Base-by-base conservation (phyloP, 73 alveolate species). In the Uronychia binucleata region DNA sequence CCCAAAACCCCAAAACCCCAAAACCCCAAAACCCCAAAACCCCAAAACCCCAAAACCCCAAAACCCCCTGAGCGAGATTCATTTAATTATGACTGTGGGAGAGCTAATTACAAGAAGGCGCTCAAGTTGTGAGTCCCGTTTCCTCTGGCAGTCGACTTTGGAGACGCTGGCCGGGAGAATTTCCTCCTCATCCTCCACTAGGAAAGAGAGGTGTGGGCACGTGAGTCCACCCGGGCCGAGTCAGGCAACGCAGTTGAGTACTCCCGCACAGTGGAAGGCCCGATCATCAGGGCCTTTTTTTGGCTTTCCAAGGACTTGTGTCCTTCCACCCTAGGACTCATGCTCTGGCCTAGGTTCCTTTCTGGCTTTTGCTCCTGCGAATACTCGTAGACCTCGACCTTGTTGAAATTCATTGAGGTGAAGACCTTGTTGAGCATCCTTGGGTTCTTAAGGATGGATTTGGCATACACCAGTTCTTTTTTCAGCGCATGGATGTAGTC, bases 351-450 rank as follows among this genome's bases (percentile, higher is more conserved):
- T 46, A 19, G n/a, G 5, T 46, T 46, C 67, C 67, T 19, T 46
- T 46, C 67, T 46, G 67, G 19, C 67, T 46, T 5, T 46, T 5
- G 19, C 67, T 46, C 67, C 5, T 46, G 5, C 5, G 67, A 46
- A 30, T 75, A 75, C 30, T 28, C 28, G 30, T 75, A 75, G 27
- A 75, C 29, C 1, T 75, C 81, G 19, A 75, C 28, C 30, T 75
- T 30, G 30, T 30, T 32, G 81, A 28, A 75, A 30, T 75, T 75
- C 81, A 75, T 75, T 26, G 28, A 13, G n/a, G 46, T 75, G 58
- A 75, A 75, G 5, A 28, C 57, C 32, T 75, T 28, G 19, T 26
- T 30, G 58, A 75, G 32, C n/a, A 28, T 28, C 26, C 78, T 5
- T 13, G 78, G 78, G 32, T 67, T 67, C 26, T 67, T 67, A 26